Evolutionary conservation across 2,329 filamentous ascomycete species (phyloP), one percentile per base, ranked within the genome.

Genomic region (Didymella glomerata): DNA sequence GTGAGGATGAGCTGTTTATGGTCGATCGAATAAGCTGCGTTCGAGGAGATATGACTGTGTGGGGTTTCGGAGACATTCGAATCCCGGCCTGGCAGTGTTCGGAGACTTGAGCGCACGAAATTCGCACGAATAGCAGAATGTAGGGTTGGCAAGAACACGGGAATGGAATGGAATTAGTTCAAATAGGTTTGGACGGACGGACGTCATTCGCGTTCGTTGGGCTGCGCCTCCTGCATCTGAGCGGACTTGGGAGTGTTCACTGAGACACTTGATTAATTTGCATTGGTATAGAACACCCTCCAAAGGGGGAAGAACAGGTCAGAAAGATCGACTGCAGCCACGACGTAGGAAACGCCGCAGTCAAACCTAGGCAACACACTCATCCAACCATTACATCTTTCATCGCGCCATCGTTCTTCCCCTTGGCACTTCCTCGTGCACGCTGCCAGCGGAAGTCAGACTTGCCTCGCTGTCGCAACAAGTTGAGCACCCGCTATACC

Each of bases 271-370:
- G 6, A 46, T 34, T 32, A 28, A 41, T 34, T 10, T 41, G 30
- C 9, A 34, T 18, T 54, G 44, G 51, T 54, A 54, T 54, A 34
- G 27, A 48, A 24, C 44, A 54, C 25, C 27, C 13, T 48, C 44
- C 44, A 22, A 34, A 5, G 40, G 25, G 18, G 34, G 16, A 40
- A 40, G 36, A 40, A 20, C 20, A 40, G 36, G 36, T 4, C n/a
- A 48, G 36, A 25, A 27, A 45, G 36, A 41, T 22, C 27, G 18
- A 32, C 32, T 30, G n/a, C 49, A 20, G 30, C 40, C 3, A 36
- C 25, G 42, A 16, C 6, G 4, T n/a, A 53, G 42, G 32, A 40
- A 30, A 20, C 13, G 41, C 49, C 30, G 22, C 40, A 45, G 49
- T 27, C 24, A 28, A 32, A 27, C 20, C 42, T 53, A 53, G 42